These are phyloP conservation scores for Solanum chacoense DNA, from an alignment of 305 asterid species.

Conservation along the genomic window DNA sequence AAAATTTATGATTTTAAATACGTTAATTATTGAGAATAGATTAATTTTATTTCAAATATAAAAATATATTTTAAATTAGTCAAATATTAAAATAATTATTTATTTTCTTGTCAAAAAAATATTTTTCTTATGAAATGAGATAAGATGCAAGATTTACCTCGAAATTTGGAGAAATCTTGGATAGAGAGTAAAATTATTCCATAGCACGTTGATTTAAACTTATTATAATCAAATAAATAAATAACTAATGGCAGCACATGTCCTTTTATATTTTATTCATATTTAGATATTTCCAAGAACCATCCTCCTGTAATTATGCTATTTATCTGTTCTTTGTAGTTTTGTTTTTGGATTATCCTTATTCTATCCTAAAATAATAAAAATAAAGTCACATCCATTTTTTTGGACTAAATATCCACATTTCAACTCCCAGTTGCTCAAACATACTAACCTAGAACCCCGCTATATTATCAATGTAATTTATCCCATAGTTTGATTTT, in stretches of 20 bases:
- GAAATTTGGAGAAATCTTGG: not conserved
- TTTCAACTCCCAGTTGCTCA: not conserved
- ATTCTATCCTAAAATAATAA: not conserved
- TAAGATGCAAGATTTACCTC: not conserved
- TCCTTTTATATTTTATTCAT: not conserved
- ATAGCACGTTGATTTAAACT: not conserved
- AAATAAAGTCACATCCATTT: not conserved
- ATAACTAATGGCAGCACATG: not conserved
- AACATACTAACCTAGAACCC: not conserved
- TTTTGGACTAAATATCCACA: constrained; percentile 26
- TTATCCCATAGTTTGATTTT: not conserved
- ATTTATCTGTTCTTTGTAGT: not conserved
- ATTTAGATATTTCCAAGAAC: not conserved
- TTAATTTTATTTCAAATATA: not conserved
- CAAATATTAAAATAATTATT: not conserved
- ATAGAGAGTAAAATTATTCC: not conserved
- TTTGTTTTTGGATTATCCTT: not conserved
- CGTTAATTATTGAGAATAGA: not conserved
- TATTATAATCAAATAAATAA: not conserved
- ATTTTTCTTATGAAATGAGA: not conserved
- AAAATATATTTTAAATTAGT: not conserved
- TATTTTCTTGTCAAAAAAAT: not conserved
- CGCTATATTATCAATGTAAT: constrained; percentile 6
- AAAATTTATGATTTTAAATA: not conserved
- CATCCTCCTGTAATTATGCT: not conserved